These are phyloP conservation scores for Fusarium sp. DNA, from an alignment of 2,329 filamentous ascomycete genomes.

Conservation along the genomic window DNA sequence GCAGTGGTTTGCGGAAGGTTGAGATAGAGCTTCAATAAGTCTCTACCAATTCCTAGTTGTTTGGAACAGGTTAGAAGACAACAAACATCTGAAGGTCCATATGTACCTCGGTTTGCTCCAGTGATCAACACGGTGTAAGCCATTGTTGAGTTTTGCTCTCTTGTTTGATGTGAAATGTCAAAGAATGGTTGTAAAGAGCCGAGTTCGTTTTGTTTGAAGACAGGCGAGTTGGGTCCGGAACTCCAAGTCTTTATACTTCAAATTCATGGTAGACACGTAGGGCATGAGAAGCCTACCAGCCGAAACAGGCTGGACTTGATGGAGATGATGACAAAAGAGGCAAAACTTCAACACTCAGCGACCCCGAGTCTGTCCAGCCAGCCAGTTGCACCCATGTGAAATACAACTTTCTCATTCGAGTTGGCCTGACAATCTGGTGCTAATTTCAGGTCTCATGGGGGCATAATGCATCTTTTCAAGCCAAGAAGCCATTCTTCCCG, in stretches of 20 bases:
- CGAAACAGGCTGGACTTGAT: not conserved
- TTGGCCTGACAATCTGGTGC: not conserved
- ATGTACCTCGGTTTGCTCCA: not conserved
- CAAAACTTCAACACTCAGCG: not conserved
- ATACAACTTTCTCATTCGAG: not conserved
- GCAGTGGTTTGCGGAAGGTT: not conserved
- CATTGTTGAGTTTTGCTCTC: not conserved
- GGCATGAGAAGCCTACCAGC: not conserved
- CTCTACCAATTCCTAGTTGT: not conserved
- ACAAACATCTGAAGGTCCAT: not conserved
- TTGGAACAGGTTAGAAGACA: not conserved
- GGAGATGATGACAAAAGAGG: not conserved
- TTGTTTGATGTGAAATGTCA: not conserved
- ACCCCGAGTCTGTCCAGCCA: not conserved
- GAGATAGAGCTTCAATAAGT: not conserved
- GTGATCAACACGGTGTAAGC: not conserved
- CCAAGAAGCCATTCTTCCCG: not conserved
- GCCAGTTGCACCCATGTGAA: not conserved
- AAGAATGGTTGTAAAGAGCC: not conserved
- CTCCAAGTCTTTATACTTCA: not conserved
- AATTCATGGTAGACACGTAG: not conserved
- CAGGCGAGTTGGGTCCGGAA: not conserved
- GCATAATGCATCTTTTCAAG: not conserved
- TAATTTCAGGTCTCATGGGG: not conserved
- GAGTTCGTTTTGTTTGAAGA: not conserved